Base-by-base conservation (phyloP, 2,329 filamentous ascomycete genomes). In the Aspergillus versicolor region DNA sequence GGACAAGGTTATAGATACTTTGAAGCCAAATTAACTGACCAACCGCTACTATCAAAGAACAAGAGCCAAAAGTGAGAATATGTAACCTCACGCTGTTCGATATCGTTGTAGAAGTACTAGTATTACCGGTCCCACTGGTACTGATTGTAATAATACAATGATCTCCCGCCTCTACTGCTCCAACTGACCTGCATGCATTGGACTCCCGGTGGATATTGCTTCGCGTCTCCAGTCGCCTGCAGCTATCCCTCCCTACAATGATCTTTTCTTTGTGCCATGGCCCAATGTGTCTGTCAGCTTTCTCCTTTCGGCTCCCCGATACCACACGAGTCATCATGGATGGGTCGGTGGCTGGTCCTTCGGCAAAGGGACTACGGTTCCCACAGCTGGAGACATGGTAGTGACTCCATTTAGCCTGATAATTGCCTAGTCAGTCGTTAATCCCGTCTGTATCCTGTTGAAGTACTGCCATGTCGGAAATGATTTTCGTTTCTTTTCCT, bases 401-500 rank as follows among this genome's bases (percentile, higher is more conserved):
- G 32, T 52, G 49, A 42, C 51, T 58, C 53, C 48, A 58, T 58
- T 30, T 52, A 50, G 45, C 55, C 49, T 24, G 41, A 45, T 52
- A 27, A 55, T 46, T 53, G 41, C 22, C 37, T 44, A 50, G 50
- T 54, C 53, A 52, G 45, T 54, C 47, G 53, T 47, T 44, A 50
- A 54, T 43, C 43, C 54, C 37, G 49, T 41, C 52, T 44, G 40
- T 17, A 30, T 52, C 37, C 56, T 42, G 48, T 37, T 44, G 47
- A 17, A 46, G 44, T 40, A 55, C 48, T 50, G 38, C 52, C 42
- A 44, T 38, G 22, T 43, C 49, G 17, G 48, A 34, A 62, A 60
- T 19, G 63, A 65, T 63, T 58, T 41, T 46, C 63, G 44, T 40
- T 61, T 56, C 44, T 53, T 62, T 59, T 63, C 43, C 56, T 60